Percentiles rank a stretch among this genome's conserved stretches.
These are phyloP conservation scores for Wickerhamomyces sp. DNA, from an alignment of 1,139 yeast species.

Conservation along the genomic window DNA sequence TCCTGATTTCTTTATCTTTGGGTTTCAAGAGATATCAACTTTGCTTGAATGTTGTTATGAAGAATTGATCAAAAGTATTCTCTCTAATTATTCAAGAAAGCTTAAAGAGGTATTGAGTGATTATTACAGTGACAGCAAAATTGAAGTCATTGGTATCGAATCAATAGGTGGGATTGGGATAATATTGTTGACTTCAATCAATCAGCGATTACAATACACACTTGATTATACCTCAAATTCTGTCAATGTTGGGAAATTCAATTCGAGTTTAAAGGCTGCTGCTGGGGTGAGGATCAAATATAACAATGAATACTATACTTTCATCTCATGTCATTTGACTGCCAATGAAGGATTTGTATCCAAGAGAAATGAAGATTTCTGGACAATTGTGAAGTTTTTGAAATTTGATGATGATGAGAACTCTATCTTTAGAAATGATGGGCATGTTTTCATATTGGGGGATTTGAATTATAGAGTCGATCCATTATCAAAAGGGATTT, in stretches of 20 bases:
- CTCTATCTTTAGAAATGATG: conserved; percentile 48
- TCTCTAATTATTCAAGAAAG: conserved; percentile 26
- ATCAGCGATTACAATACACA: conserved; percentile 22
- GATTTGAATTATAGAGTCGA: conserved; percentile 70
- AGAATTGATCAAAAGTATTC: conserved; percentile 32
- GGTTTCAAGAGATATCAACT: conserved; percentile 70
- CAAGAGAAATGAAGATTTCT: conserved; percentile 49
- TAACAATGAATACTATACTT: conserved; percentile 42
- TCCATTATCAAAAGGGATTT: background rate
- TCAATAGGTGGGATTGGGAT: conserved; percentile 66
- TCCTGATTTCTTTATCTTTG: conserved; percentile 57
- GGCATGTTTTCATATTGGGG: conserved; percentile 72
- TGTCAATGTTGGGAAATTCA: conserved; percentile 51
- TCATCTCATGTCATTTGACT: conserved; percentile 65
- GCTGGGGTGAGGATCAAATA: conserved; percentile 50
- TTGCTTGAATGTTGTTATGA: conserved; percentile 58
- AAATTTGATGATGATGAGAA: conserved; percentile 53
- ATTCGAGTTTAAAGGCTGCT: conserved; percentile 72
- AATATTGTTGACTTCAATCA: conserved; percentile 45
- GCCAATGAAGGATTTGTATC: conserved; percentile 68
- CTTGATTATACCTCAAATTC: conserved; percentile 28
- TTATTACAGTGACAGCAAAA: conserved; percentile 28
- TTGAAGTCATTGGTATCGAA: conserved; percentile 41
- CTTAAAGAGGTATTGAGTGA: conserved; percentile 27
- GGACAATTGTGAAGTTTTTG: conserved; percentile 45